Evolutionary conservation across 148 eudicot genomes (phyloP).

Genomic region (Camellia japonica): DNA sequence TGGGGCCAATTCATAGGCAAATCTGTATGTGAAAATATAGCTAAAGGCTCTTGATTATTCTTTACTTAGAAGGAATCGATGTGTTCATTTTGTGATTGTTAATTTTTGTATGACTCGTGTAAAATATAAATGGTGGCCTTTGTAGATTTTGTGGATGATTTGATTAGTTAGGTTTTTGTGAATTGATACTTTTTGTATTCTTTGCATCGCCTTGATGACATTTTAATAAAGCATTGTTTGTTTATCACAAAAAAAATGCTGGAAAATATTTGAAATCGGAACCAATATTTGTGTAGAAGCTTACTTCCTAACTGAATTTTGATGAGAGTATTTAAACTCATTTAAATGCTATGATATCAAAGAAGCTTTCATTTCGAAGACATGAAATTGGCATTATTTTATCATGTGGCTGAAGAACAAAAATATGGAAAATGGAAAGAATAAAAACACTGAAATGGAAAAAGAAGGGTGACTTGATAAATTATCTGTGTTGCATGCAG

Average conservation of each 20-base stretch:
- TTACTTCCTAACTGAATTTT: no score
- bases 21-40: neutral
- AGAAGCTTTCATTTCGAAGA: neutral
- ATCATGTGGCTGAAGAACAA: neutral
- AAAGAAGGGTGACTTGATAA: neutral
- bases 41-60: neutral
- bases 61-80: neutral
- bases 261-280: neutral
- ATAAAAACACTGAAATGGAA: no score
- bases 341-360: neutral
- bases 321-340: neutral
- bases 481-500: neutral
- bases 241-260: no score
- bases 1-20: neutral
- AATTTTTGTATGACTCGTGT: neutral
- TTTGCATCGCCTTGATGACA: no score
- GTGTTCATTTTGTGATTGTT: neutral
- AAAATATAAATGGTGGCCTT: neutral
- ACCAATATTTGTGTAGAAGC: neutral
- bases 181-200: no score
- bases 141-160: no score
- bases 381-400: neutral
- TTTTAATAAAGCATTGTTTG: no score
- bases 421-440: neutral
- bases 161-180: no score